Base-by-base conservation (phyloP, 352 stramenopile species). In the Globisporangium irregulare region DNA sequence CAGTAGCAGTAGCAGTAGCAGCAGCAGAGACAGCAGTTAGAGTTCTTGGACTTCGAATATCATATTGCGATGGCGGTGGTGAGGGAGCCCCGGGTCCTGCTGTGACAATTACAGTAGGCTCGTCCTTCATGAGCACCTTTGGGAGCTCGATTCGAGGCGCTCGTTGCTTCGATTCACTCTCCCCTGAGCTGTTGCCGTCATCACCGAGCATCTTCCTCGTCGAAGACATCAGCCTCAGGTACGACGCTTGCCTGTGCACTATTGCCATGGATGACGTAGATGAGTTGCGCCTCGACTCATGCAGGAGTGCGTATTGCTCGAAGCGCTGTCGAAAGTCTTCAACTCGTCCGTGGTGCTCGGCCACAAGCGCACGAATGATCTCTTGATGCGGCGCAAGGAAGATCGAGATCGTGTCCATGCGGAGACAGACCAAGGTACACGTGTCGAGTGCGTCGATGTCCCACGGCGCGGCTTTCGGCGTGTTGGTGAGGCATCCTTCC, bases 361-460 rank as follows among this genome's bases (percentile, higher is more conserved):
- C 54, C 8, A 80, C 75, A 1, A 91, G 70, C 8, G 81, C 70
- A 27, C 76, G 78, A 34, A 89, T 73, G 53, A 90, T 78, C 18
- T 84, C 79, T 25, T 78, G 78, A 6, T 69, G 67, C 7, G 81
- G 73, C 46, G 78, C 71, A 20, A 91, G 68, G 64, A 90, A 90
- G 62, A 87, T 80, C 25, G 79, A 86, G 54, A 90, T 78, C 15
- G 78, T 87, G 70, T 90, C 81, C 62, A 73, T 74, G 5, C 78
- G 74, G 1, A 91, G 63, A 55, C 83, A 91, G 0, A 89, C 62
- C 50, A 93, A 60, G n/a, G 72, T 75, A 43, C 80, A 91, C n/a
- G 72, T 75, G 41, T 84, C 78, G 8, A 91, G 73, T 1, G 85
- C 75, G 48, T 91, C 75, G 51, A 93, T 72, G 32, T 90, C 78